phyloP scores from a whole-genome alignment of 257 asterid species.

The Avicennia marina region DNA sequence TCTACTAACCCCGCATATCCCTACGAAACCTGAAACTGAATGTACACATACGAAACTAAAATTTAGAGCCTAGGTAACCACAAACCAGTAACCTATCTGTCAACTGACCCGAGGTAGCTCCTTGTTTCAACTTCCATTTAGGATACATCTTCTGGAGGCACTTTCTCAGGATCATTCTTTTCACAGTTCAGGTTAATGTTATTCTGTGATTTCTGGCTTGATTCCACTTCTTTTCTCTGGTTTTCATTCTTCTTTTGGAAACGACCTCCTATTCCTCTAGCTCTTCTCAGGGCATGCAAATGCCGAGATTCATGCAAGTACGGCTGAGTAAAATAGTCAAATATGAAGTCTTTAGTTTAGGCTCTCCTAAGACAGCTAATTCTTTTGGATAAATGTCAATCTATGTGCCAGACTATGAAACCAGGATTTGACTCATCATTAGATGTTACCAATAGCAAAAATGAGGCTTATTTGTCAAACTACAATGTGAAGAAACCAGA shows the following conservation, averaged over 20 bases:
- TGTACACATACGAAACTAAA: no score
- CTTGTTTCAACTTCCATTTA: constrained; percentile 11
- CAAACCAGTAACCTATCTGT: no score
- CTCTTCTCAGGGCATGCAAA: constrained; percentile 82
- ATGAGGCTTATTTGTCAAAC: constrained; percentile 6
- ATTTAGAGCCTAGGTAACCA: no score
- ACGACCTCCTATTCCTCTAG: constrained; percentile 87
- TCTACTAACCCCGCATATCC: no score
- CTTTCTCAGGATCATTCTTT: constrained; percentile 28
- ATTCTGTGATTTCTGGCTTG: constrained; percentile 37
- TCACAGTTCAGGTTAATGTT: constrained; percentile 40
- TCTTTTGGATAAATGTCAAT: background rate
- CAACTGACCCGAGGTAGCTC: no score
- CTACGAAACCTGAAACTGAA: no score
- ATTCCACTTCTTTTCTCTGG: constrained; percentile 39
- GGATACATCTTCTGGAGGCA: constrained; percentile 35
- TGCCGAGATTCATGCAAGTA: constrained; percentile 95
- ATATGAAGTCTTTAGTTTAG: constrained; percentile 5
- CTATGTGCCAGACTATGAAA: background rate
- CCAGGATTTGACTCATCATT: constrained; percentile 5
- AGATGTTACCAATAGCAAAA: background rate
- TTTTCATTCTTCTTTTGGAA: constrained; percentile 70
- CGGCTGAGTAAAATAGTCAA: constrained; percentile 53
- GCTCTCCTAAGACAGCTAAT: background rate
- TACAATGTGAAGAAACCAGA: constrained; percentile 6